Conservation (phyloP, 305 asterid species). For the Fraxinus greggii region DNA sequence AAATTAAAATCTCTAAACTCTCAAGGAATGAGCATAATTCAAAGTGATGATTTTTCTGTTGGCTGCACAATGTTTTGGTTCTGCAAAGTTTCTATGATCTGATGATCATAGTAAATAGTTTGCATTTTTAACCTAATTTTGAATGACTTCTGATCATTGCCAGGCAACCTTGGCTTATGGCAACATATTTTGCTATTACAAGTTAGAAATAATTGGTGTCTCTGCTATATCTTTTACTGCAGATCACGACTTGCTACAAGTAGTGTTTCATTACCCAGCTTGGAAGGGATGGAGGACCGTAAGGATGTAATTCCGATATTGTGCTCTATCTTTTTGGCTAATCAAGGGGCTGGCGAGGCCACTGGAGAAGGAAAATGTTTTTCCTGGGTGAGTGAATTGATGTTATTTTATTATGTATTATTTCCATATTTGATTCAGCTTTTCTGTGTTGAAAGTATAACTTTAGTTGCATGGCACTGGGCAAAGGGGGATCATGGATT, state of each 20-base stretch:
- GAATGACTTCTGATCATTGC: not conserved
- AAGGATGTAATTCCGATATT: slow-evolving; percentile 56
- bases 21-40: not conserved
- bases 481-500: not conserved
- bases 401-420: slow-evolving; percentile 1
- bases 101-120: not conserved
- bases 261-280: slow-evolving; percentile 49
- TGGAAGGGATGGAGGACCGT: slow-evolving; percentile 37
- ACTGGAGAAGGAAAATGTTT: slow-evolving; percentile 62
- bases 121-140: not conserved
- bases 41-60: not conserved
- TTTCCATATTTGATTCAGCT: not conserved
- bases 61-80: not conserved
- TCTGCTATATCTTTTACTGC: not conserved
- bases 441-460: not conserved
- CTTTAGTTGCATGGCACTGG: not conserved
- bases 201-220: not conserved
- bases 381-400: slow-evolving; percentile 61
- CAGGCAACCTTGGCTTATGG: not conserved
- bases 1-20: not conserved
- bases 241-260: slow-evolving; percentile 79
- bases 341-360: slow-evolving; percentile 79
- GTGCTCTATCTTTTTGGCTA: slow-evolving; percentile 81
- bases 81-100: not conserved
- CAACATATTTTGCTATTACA: not conserved